These are phyloP conservation scores for Aspergillus novoparasiticus DNA, from an alignment of 2,329 filamentous ascomycete genomes.

Conservation along the genomic window DNA sequence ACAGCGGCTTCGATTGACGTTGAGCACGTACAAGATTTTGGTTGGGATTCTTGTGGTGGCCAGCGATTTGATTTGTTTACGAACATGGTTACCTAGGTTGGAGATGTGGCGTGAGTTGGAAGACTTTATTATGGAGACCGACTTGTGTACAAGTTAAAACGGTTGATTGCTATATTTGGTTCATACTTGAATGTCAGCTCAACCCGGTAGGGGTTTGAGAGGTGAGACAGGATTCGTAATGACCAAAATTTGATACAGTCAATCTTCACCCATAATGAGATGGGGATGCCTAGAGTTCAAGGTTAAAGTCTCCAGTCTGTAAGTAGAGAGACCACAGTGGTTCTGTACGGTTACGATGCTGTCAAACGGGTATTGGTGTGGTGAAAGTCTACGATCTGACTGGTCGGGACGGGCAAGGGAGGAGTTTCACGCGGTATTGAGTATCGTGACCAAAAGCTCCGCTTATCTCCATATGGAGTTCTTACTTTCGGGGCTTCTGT, in stretches of 20 bases:
- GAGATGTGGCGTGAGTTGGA: neutral
- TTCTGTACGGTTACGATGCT: too few relatives aligned
- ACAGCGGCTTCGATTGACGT: constrained; percentile 4
- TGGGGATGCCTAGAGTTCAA: neutral
- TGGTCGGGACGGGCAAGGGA: neutral
- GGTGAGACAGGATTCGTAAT: constrained; percentile 15
- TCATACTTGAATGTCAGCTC: neutral
- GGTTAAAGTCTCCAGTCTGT: too few relatives aligned
- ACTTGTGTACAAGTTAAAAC: neutral
- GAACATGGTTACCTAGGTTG: neutral
- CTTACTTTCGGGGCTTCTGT: neutral
- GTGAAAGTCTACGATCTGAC: neutral
- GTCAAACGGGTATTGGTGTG: neutral
- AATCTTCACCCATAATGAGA: neutral
- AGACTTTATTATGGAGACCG: neutral
- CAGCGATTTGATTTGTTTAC: neutral
- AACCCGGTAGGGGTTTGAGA: neutral
- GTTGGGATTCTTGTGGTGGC: neutral
- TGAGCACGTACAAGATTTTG: neutral
- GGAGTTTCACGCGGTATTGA: neutral
- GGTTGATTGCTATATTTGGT: neutral
- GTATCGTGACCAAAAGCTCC: neutral
- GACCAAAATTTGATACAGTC: neutral
- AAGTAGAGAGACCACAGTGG: too few relatives aligned
- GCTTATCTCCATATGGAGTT: neutral